A percentile compares a stretch with the other conserved stretches of the same genome.
These are phyloP conservation scores for Diaporthe eres DNA, from an alignment of 2,329 filamentous ascomycete species.

Conservation along the genomic window DNA sequence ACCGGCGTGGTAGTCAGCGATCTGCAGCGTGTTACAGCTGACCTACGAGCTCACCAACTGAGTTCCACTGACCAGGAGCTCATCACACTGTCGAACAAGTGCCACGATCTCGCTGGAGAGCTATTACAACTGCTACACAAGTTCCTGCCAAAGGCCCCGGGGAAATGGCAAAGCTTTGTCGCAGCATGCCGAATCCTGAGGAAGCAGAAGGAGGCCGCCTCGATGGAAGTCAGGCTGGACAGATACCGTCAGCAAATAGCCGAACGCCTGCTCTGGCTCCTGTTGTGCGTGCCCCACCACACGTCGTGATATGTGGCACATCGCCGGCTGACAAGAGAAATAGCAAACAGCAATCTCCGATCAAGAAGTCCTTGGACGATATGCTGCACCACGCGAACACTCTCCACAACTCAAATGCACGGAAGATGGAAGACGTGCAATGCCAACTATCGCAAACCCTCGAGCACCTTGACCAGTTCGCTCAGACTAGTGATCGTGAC, in stretches of 20 bases:
- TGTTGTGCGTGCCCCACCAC: not conserved
- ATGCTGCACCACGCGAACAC: slow-evolving; percentile 2
- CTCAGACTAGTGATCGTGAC: too few relatives aligned
- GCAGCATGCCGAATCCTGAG: slow-evolving; percentile 17
- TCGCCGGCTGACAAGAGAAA: not conserved
- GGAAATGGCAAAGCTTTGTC: slow-evolving; percentile 28
- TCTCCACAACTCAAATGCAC: slow-evolving; percentile 1
- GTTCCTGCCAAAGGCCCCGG: slow-evolving; percentile 5
- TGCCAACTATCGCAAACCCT: not conserved
- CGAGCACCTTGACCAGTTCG: not conserved
- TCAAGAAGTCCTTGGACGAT: slow-evolving; percentile 15
- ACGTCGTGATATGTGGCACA: too few relatives aligned
- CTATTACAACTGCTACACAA: slow-evolving; percentile 10
- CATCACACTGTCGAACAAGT: not conserved
- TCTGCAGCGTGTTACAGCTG: slow-evolving; percentile 8
- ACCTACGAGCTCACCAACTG: not conserved
- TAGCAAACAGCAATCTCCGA: slow-evolving; percentile 23
- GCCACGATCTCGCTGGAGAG: slow-evolving; percentile 1
- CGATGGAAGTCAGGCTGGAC: not conserved
- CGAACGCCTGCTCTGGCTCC: slow-evolving; percentile 10
- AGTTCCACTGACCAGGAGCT: not conserved
- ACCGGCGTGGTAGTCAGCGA: slow-evolving; percentile 23
- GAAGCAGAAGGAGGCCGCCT: slow-evolving; percentile 16
- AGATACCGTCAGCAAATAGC: slow-evolving; percentile 23
- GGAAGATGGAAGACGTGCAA: slow-evolving; percentile 2